Evolutionary conservation across 2,329 filamentous ascomycete species (phyloP).

Genomic region (Aspergillus neoniger): DNA sequence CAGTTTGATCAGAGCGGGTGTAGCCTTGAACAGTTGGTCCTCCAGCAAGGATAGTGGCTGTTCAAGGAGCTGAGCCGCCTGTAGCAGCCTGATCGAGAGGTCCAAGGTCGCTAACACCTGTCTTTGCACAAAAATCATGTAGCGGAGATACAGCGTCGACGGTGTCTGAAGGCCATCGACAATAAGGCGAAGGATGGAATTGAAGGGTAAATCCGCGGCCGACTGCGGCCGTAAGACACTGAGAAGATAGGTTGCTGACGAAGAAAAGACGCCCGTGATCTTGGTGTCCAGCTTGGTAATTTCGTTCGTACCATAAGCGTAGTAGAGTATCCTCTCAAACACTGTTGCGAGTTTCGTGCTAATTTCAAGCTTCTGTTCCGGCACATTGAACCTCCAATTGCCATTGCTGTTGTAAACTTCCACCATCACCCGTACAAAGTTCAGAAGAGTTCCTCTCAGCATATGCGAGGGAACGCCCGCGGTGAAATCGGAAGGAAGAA

Average conservation of each 20-base stretch:
- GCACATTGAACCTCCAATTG: slow-evolving; percentile 77
- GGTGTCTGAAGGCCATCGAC: slow-evolving; percentile 62
- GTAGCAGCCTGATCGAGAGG: slow-evolving; percentile 70
- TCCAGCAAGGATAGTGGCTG: slow-evolving; percentile 68
- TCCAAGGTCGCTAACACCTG: slow-evolving; percentile 66
- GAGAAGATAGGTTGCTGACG: slow-evolving; percentile 73
- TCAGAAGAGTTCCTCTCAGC: slow-evolving; percentile 69
- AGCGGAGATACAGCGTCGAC: slow-evolving; percentile 63
- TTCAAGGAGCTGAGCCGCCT: slow-evolving; percentile 66
- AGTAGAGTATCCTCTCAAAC: slow-evolving; percentile 70
- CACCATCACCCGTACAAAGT: slow-evolving; percentile 73
- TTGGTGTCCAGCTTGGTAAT: slow-evolving; percentile 49
- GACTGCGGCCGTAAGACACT: slow-evolving; percentile 74
- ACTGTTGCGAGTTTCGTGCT: slow-evolving; percentile 67
- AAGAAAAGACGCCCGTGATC: slow-evolving; percentile 65
- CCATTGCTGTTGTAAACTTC: slow-evolving; percentile 84
- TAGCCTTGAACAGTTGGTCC: slow-evolving; percentile 76
- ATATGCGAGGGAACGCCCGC: slow-evolving; percentile 77
- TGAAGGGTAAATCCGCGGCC: slow-evolving; percentile 70
- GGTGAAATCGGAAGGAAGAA: slow-evolving; percentile 52
- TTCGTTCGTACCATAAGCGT: slow-evolving; percentile 74
- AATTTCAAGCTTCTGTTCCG: slow-evolving; percentile 68
- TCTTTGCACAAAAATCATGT: slow-evolving; percentile 57
- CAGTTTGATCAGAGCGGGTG: slow-evolving; percentile 73
- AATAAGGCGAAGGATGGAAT: slow-evolving; percentile 73